These are phyloP conservation scores for Colletotrichum endophyticum DNA, from an alignment of 2,329 filamentous ascomycete genomes.

Conservation along the genomic window DNA sequence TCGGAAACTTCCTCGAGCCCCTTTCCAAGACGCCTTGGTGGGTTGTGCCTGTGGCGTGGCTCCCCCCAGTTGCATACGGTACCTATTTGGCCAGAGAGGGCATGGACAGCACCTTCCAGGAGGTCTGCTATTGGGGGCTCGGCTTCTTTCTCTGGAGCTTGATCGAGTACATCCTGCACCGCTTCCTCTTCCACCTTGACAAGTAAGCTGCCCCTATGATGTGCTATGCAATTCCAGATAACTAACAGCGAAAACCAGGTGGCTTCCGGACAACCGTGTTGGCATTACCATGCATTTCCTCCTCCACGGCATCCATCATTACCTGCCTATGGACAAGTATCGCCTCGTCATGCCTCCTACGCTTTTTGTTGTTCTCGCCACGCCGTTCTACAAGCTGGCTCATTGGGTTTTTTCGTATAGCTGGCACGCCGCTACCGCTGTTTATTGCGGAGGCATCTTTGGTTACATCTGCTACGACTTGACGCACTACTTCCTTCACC, in stretches of 20 bases:
- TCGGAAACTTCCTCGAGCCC: conserved; percentile 99
- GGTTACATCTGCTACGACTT: conserved; percentile 96
- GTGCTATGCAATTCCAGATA: not conserved
- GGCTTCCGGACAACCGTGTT: conserved; percentile 90
- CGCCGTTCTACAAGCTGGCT: conserved; percentile 91
- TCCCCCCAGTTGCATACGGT: conserved; percentile 80
- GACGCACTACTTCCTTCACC: conserved; percentile 98
- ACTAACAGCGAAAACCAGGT: conserved; percentile 56
- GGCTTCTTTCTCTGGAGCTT: conserved; percentile 87
- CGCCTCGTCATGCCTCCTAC: conserved; percentile 96
- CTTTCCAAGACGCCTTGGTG: conserved; percentile 95
- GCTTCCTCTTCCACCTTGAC: conserved; percentile 94
- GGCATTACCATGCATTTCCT: conserved; percentile 88
- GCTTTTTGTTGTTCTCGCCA: conserved; percentile 81
- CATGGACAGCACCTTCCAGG: conserved; percentile 51
- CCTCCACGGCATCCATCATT: conserved; percentile 96
- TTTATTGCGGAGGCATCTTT: conserved; percentile 90
- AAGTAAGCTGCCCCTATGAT: conserved; percentile 61
- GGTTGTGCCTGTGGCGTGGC: conserved; percentile 83
- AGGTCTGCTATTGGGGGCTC: conserved; percentile 67
- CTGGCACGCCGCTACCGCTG: conserved; percentile 80
- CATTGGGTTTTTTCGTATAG: conserved; percentile 82
- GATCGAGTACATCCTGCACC: conserved; percentile 86
- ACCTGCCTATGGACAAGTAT: conserved; percentile 98
- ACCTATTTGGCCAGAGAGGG: conserved; percentile 68